Conservation (phyloP, 2,329 filamentous ascomycete species). For the Fusarium chaquense region DNA sequence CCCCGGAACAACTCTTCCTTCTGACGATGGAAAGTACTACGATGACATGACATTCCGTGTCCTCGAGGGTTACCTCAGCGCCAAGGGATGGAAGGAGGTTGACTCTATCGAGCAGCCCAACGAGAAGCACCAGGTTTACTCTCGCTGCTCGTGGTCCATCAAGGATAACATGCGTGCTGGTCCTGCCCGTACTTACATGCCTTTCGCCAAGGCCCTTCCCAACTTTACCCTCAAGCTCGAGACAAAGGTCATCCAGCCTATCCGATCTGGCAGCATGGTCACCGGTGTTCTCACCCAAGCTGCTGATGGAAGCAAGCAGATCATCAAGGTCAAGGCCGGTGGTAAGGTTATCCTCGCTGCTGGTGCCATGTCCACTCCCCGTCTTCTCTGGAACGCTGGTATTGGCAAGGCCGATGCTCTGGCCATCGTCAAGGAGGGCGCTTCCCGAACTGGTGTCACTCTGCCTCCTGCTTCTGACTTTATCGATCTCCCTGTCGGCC, state of each 20-base stretch:
- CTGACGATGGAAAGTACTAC: slow-evolving; percentile 74
- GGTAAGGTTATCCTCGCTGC: slow-evolving; percentile 71
- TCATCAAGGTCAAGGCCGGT: slow-evolving; percentile 45
- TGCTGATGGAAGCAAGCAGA: slow-evolving; percentile 60
- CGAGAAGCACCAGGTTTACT: slow-evolving; percentile 74
- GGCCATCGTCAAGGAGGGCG: slow-evolving; percentile 58
- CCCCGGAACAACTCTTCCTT: slow-evolving; percentile 74
- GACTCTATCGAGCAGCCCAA: slow-evolving; percentile 72
- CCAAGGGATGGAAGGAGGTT: slow-evolving; percentile 72
- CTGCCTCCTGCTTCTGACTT: slow-evolving; percentile 64
- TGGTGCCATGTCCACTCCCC: slow-evolving; percentile 60
- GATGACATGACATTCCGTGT: slow-evolving; percentile 73
- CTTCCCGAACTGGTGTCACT: slow-evolving; percentile 59
- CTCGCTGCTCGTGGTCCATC: slow-evolving; percentile 76
- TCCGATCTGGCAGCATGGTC: slow-evolving; percentile 70
- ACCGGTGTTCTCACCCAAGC: slow-evolving; percentile 72
- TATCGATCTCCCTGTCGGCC: slow-evolving; percentile 69
- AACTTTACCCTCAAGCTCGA: slow-evolving; percentile 77
- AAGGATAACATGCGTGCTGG: slow-evolving; percentile 74
- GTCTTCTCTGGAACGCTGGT: slow-evolving; percentile 54
- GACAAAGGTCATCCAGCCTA: slow-evolving; percentile 72
- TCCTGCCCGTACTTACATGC: slow-evolving; percentile 77
- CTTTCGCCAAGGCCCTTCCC: slow-evolving; percentile 66
- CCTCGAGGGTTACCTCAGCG: slow-evolving; percentile 67
- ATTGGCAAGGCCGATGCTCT: slow-evolving; percentile 73